These are phyloP conservation scores for Aspergillus intermedius DNA, from an alignment of 2,329 filamentous ascomycete species.

Conservation along the genomic window DNA sequence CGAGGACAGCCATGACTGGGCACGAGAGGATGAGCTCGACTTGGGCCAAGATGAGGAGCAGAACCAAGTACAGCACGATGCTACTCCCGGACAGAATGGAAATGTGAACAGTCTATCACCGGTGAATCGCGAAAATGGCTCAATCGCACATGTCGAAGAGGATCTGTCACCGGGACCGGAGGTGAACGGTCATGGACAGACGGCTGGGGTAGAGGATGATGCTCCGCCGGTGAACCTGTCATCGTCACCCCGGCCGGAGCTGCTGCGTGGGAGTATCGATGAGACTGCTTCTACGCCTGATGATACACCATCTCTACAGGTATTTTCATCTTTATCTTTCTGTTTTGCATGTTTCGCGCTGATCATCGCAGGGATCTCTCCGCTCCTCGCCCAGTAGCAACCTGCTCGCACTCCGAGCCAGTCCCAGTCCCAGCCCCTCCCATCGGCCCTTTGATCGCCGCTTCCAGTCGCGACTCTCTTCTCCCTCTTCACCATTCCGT, in stretches of 20 bases:
- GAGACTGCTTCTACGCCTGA: slow-evolving; percentile 74
- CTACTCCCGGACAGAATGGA: slow-evolving; percentile 22
- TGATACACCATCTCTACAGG: slow-evolving; percentile 77
- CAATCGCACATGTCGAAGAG: slow-evolving; percentile 18
- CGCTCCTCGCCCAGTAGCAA: slow-evolving; percentile 65
- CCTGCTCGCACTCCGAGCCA: slow-evolving; percentile 62
- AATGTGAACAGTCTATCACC: slow-evolving; percentile 5
- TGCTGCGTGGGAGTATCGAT: slow-evolving; percentile 41
- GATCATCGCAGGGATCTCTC: slow-evolving; percentile 44
- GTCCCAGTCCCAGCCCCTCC: slow-evolving; percentile 71
- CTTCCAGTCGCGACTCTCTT: slow-evolving; percentile 75
- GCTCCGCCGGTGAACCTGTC: slow-evolving; percentile 16
- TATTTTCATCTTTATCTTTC: slow-evolving; percentile 39
- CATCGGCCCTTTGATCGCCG: slow-evolving; percentile 90
- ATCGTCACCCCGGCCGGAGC: slow-evolving; percentile 2
- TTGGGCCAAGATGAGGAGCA: slow-evolving; percentile 35
- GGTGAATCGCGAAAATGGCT: slow-evolving; percentile 11
- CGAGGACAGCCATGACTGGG: slow-evolving; percentile 56
- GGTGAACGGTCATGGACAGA: slow-evolving; percentile 14
- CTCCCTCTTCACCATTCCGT: slow-evolving; percentile 53
- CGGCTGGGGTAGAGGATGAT: slow-evolving; percentile 9
- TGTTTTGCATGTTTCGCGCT: slow-evolving; percentile 52
- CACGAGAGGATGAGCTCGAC: slow-evolving; percentile 49
- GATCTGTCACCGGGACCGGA: slow-evolving; percentile 20
- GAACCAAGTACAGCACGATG: slow-evolving; percentile 7